A percentile compares a stretch with the other conserved stretches of the same genome.
These are phyloP conservation scores for Coleophoma cylindrospora DNA, from an alignment of 2,329 filamentous ascomycete genomes.

Conservation along the genomic window DNA sequence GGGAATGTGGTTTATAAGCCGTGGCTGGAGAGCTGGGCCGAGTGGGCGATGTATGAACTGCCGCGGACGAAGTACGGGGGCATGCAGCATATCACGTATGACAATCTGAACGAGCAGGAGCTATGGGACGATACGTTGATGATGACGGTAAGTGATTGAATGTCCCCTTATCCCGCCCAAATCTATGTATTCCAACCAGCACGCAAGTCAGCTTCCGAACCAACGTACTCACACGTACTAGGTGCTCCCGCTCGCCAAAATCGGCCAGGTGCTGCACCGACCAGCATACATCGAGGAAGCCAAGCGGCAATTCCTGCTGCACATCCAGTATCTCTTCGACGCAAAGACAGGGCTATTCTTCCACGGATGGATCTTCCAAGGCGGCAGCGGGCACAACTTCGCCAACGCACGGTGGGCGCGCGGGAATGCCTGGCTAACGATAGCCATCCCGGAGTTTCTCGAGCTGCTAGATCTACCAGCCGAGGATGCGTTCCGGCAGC, in stretches of 20 bases:
- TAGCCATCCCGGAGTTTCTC: constrained; percentile 73
- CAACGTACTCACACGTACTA: neutral
- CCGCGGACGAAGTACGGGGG: constrained; percentile 63
- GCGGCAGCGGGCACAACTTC: constrained; percentile 53
- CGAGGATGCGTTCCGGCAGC: constrained; percentile 52
- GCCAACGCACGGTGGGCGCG: constrained; percentile 49
- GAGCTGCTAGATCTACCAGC: constrained; percentile 59
- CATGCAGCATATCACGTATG: constrained; percentile 24
- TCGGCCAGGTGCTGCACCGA: constrained; percentile 63
- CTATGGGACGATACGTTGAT: constrained; percentile 81
- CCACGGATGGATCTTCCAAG: constrained; percentile 76
- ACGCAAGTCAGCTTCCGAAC: too few species aligned
- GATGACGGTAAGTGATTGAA: constrained; percentile 55
- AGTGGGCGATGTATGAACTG: constrained; percentile 76
- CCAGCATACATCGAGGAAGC: constrained; percentile 74
- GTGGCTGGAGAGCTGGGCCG: constrained; percentile 77
- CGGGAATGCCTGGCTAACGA: constrained; percentile 69
- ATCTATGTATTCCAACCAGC: too few species aligned
- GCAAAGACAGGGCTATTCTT: constrained; percentile 68
- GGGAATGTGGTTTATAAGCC: constrained; percentile 64
- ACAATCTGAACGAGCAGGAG: constrained; percentile 55
- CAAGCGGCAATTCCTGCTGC: constrained; percentile 71
- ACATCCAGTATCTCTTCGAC: constrained; percentile 76
- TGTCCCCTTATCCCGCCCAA: too few species aligned
- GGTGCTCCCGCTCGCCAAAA: constrained; percentile 70